Conservation (phyloP, 768 basidiomycete species). For the Suillus discolor region DNA sequence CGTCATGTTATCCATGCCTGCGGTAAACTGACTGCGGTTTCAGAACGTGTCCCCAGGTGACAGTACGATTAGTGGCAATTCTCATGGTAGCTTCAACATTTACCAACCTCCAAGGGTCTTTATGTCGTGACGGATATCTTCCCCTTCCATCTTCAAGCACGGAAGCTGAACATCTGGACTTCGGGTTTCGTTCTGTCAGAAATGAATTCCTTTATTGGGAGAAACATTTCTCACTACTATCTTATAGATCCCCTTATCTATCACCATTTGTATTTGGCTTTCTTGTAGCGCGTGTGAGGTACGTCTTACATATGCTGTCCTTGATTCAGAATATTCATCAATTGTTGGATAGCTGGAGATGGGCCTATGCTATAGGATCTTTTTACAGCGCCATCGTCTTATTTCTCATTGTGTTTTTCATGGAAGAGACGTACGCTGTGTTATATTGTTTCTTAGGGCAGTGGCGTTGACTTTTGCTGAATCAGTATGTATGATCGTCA, state of each 20-base stretch:
- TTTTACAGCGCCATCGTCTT: conserved; percentile 51
- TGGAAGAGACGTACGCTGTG: conserved; percentile 48
- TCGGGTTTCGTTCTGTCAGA: conserved; percentile 54
- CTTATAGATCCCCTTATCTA: conserved; percentile 34
- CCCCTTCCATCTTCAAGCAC: conserved; percentile 56
- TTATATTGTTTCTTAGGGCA: neutral
- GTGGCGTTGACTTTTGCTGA: neutral
- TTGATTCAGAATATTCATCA: neutral
- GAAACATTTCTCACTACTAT: conserved; percentile 34
- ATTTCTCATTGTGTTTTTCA: conserved; percentile 46
- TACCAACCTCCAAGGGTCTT: conserved; percentile 34
- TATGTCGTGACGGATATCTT: conserved; percentile 52
- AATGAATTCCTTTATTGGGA: conserved; percentile 35
- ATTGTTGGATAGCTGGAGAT: conserved; percentile 40
- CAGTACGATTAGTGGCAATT: conserved; percentile 29
- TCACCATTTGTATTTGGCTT: conserved; percentile 36
- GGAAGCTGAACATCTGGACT: conserved; percentile 56
- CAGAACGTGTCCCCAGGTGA: conserved; percentile 55
- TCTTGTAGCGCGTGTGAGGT: conserved; percentile 29
- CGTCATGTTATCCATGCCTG: neutral
- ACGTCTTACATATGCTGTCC: conserved; percentile 2
- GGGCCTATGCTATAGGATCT: conserved; percentile 54
- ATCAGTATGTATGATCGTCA: conserved; percentile 50
- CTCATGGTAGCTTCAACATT: neutral
- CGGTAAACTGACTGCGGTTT: neutral